A percentile compares a stretch with the other conserved stretches of the same genome.
phyloP scores from a whole-genome alignment of 495 filamentous ascomycete species.

The Hypoxylon trugodes region DNA sequence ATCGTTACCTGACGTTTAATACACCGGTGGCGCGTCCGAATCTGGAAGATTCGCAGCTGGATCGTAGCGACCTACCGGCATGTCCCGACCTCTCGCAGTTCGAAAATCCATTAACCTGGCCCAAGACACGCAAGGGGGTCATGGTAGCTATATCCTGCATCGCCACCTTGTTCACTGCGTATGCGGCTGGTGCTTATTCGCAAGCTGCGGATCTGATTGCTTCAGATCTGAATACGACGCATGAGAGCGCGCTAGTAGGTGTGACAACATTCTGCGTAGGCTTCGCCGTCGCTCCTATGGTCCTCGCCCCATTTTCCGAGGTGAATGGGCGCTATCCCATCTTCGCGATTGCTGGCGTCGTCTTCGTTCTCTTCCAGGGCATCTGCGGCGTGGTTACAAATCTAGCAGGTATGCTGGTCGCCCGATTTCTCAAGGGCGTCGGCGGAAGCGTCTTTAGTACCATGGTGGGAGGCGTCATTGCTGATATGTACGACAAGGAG shows the following conservation, averaged over 20 bases:
- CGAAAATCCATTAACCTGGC: constrained; percentile 79
- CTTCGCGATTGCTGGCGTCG: constrained; percentile 74
- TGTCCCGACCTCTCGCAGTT: constrained; percentile 73
- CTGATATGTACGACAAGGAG: constrained; percentile 82
- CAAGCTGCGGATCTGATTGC: constrained; percentile 70
- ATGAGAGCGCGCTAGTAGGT: constrained; percentile 73
- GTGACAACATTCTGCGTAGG: constrained; percentile 85
- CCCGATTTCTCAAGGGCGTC: constrained; percentile 78
- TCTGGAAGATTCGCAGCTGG: constrained; percentile 20
- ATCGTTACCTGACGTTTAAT: constrained; percentile 77
- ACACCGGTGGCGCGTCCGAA: constrained; percentile 70
- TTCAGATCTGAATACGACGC: constrained; percentile 67
- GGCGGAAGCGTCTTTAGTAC: constrained; percentile 85
- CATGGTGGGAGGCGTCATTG: constrained; percentile 92
- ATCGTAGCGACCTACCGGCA: constrained; percentile 55
- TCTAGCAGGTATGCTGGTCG: constrained; percentile 77
- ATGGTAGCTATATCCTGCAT: constrained; percentile 78
- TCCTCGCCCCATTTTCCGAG: constrained; percentile 89
- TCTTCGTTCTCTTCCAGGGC: constrained; percentile 73
- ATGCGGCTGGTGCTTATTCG: constrained; percentile 82
- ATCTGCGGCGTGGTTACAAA: constrained; percentile 78
- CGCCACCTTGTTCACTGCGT: constrained; percentile 81
- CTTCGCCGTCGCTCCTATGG: constrained; percentile 88
- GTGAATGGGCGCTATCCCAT: constrained; percentile 84
- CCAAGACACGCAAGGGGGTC: constrained; percentile 69